Conservation (phyloP, 495 filamentous ascomycete species). For the Cercophora scortea region DNA sequence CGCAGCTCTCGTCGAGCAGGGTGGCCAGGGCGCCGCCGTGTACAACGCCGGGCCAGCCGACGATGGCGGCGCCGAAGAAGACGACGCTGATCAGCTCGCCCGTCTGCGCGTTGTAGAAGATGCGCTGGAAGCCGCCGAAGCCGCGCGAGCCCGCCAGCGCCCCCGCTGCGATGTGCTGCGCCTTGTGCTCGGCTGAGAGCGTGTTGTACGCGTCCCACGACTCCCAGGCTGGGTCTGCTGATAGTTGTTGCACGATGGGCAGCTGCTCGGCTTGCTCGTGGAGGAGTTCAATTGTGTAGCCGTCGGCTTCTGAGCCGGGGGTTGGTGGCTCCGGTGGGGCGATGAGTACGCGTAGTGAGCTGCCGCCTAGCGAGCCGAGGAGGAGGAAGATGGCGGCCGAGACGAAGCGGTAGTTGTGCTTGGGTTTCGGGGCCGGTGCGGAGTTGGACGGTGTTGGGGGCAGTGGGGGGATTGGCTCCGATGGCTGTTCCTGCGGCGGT, state of each 20-base stretch:
- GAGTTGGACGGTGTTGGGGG: background rate
- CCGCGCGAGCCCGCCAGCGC: constrained; percentile 33
- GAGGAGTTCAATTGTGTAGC: constrained; percentile 18
- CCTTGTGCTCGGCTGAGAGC: constrained; percentile 28
- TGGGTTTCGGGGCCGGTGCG: background rate
- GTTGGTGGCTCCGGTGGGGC: constrained; percentile 25
- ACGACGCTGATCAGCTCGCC: constrained; percentile 45
- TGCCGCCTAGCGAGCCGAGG: constrained; percentile 27
- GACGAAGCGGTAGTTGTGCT: constrained; percentile 11
- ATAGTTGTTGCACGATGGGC: constrained; percentile 46
- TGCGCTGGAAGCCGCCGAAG: constrained; percentile 42
- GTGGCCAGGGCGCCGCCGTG: constrained; percentile 72
- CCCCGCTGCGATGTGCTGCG: constrained; percentile 35
- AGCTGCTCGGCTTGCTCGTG: constrained; percentile 30
- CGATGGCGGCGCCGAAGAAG: constrained; percentile 52
- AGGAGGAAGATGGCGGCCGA: constrained; percentile 26
- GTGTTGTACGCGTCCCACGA: constrained; percentile 51
- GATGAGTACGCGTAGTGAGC: constrained; percentile 24
- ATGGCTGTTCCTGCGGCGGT: background rate
- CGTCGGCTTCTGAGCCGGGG: constrained; percentile 27
- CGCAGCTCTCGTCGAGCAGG: constrained; percentile 60
- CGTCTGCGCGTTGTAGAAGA: constrained; percentile 32
- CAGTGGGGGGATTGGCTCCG: background rate
- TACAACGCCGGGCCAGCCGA: constrained; percentile 69
- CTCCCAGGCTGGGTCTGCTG: constrained; percentile 43